Evolutionary conservation across 768 basidiomycete species (phyloP), one percentile per base, ranked within the genome.

Genomic region (Pholiota molesta): DNA sequence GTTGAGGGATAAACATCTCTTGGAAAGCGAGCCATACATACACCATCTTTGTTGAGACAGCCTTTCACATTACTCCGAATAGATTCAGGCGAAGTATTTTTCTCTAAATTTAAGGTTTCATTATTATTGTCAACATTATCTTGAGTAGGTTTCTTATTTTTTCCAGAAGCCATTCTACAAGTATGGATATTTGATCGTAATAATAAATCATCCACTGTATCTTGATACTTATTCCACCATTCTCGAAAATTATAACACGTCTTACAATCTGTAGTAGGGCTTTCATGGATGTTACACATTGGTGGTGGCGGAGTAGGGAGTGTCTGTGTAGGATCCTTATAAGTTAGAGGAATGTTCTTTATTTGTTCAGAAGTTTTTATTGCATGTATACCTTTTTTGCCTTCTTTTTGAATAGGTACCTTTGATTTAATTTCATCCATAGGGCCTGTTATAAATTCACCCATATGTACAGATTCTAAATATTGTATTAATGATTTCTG

Each of bases 21-120:
- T 17, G 80, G 79, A 69, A 81, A 81, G 0, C 74, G 44, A 1
- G 74, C 71, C 51, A 66, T 68, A 56, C 79, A 82, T n/a, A 61
- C 64, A 9, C 69, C 62, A 51, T 69, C 71, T 49, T 66, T 67
- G 47, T 73, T 73, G 63, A 75, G 45, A 59, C 78, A 76, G 0
- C 71, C 68, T 44, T 66, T 69, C 0, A 14, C 45, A 16, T 44
- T 47, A 29, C 31, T 31, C 31, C 31, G 9, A 31, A 9, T 31
- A 31, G 31, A 9, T 31, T 31, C 31, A 3, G 31, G 5, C 1
- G 31, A n/a, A 14, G 39, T 44, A 16, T 44, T 14, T 17, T 42
- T 19, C 13, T 14, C 10, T 53, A 4, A 11, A 14, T 9, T 52
- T 26, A 23, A 52, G 10, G 21, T 21, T 52, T 21, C 39, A 21